A percentile compares a stretch with the other conserved stretches of the same genome.
These are phyloP conservation scores for Pythium coloratum DNA, from an alignment of 352 stramenopile species.

Conservation along the genomic window DNA sequence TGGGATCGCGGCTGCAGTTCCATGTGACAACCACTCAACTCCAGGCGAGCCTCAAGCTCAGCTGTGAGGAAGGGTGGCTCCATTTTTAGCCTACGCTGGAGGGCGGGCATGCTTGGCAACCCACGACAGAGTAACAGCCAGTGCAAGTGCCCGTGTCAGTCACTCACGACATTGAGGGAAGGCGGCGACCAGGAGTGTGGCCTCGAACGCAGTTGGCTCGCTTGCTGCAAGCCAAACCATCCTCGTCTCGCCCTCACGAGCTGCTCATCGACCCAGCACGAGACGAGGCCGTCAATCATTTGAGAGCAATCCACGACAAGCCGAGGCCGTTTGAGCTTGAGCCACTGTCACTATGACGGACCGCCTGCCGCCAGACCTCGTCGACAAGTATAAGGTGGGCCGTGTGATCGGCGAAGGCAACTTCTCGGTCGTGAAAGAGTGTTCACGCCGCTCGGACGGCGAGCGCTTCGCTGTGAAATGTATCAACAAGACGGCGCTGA, in stretches of 20 bases:
- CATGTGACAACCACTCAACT: not conserved
- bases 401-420: constrained; percentile 80
- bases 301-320: not conserved
- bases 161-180: not conserved
- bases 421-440: constrained; percentile 86
- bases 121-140: not conserved
- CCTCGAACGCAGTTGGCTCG: not conserved
- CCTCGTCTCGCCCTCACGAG: no score
- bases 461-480: constrained; percentile 78
- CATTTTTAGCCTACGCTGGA: not conserved
- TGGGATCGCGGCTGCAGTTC: not conserved
- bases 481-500: constrained; percentile 79
- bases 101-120: not conserved
- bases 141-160: no score
- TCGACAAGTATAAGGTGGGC: constrained; percentile 82
- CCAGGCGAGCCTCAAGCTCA: not conserved
- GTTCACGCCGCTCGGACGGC: constrained; percentile 47
- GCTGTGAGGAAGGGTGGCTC: not conserved
- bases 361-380: constrained; percentile 50
- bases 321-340: not conserved
- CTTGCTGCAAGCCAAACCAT: not conserved
- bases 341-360: constrained; percentile 42
- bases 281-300: not conserved
- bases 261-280: not conserved
- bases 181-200: not conserved